These are phyloP conservation scores for Exophiala viscosa DNA, from an alignment of 2,329 filamentous ascomycete genomes.

Conservation along the genomic window DNA sequence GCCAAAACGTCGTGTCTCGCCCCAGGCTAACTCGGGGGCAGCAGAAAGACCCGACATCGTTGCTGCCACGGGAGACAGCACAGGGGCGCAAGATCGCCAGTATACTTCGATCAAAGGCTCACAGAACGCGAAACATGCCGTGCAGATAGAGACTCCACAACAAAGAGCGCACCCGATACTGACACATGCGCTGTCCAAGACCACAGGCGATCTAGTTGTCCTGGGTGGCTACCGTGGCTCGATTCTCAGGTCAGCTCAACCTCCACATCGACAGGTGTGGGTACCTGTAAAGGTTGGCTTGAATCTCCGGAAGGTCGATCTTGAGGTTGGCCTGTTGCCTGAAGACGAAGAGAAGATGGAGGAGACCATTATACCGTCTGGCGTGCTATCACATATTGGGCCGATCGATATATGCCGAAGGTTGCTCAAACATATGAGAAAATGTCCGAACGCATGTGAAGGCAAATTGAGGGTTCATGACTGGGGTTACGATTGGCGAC, in stretches of 20 bases:
- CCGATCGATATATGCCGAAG: conserved; percentile 84
- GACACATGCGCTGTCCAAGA: conserved; percentile 60
- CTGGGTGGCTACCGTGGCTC: conserved; percentile 90
- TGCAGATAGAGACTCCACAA: conserved; percentile 27
- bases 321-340: conserved; percentile 76
- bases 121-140: conserved; percentile 4
- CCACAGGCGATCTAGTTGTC: conserved; percentile 82
- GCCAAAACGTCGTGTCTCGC: conserved; percentile 8
- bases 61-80: background rate
- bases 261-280: conserved; percentile 85
- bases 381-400: conserved; percentile 87
- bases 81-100: background rate
- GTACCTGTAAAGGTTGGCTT: conserved; percentile 89
- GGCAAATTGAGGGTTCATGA: conserved; percentile 78
- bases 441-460: conserved; percentile 66
- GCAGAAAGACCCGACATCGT: background rate
- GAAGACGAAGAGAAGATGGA: conserved; percentile 82
- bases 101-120: conserved; percentile 14
- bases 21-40: background rate
- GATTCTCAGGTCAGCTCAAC: conserved; percentile 76
- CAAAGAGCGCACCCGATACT: conserved; percentile 42
- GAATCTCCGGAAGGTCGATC: conserved; percentile 84
- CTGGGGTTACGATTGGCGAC: conserved; percentile 91
- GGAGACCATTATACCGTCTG: conserved; percentile 75
- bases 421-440: conserved; percentile 71